Evolutionary conservation across 768 basidiomycete species (phyloP), one percentile per base, ranked within the genome.

Genomic region (Cantharellus anzutake): DNA sequence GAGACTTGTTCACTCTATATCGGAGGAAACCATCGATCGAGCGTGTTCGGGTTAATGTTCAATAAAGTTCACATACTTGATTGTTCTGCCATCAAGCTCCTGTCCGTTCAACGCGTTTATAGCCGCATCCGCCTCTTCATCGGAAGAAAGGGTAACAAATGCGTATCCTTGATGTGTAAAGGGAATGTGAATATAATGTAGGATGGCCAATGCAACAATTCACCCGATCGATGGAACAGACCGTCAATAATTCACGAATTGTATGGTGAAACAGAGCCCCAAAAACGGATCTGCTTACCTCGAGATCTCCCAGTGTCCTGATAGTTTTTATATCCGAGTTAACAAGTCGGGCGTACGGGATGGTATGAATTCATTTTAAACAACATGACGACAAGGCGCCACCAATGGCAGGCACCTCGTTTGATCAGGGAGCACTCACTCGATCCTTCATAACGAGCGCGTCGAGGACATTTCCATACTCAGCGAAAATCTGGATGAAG

Each of bases 81-180:
- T 82, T 61, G 85, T 78, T 64, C 94, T 80, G 57, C 93, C 92
- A 72, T 97, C 94, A 63, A 97, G 82, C 64, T 93, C 89, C 65
- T 84, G 80, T 68, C 96, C 93, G 73, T 96, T 84, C 69, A 94
- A 74, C 50, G 69, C 73, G 52, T 57, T 62, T 68, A 96, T 94
- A 51, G 93, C 91, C 61, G 75, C 74, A 5, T 84, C 73, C 51
- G 93, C 93, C 70, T 94, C 89, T 40, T 71, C 67, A 11, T 67
- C 51, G 55, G 71, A 69, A 63, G 74, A 70, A 70, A 75, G 92
- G 59, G 87, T 93, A 62, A 97, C 92, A 73, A 97, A 97, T 63
- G 92, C 93, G 71, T 96, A 97, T 68, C 93, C 93, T 48, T 11
- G 11, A 29, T 29, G 20, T 29, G 20, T 29, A 29, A 29, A 29